Evolutionary conservation across 2,329 filamentous ascomycete species (phyloP), one percentile per base, ranked within the genome.

Genomic region (Sordariomycetes sp.): DNA sequence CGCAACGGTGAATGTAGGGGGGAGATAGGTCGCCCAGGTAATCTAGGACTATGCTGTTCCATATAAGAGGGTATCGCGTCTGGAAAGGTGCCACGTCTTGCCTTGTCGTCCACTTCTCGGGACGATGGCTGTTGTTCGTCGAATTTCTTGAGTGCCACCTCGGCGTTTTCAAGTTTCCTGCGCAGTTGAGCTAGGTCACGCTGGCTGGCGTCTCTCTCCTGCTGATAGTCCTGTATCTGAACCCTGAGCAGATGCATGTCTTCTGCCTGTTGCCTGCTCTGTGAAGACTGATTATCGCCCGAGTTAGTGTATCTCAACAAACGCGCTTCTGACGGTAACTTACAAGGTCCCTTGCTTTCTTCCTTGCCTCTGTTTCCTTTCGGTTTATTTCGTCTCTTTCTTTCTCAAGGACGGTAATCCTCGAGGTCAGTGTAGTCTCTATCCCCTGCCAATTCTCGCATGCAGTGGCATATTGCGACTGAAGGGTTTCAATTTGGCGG

Each of bases 361-460:
- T 89, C 62, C 94, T 80, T 71, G 95, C 82, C 45, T 97, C 94
- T 5, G 82, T 86, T 71, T 99, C 94, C 59, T 89, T 84, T 62
- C 85, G 85, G 54, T 84, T 78, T 10, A 89, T 82, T 65, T 99
- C 94, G 65, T 97, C 91, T 58, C 89, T 83, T 69, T 99, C 95
- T 67, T 87, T 94, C 68, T 99, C 94, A 10, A 97, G 75, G 54
- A 76, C 85, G 3, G 85, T 79, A 12, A 94, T 79, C 58, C 91
- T 82, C 24, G 89, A 83, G 55, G 92, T 80, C 35, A 99, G 72
- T 2, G 89, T 95, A 10, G 87, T 82, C 69, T 99, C 92, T 60
- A 99, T 95, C 0, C 90, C 89, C 67, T 96, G 91, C 94, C 95
- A 99, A 64, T 99, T 99, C 66, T 95, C 90, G 63, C 89, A 94